Percentiles rank a stretch among this genome's conserved stretches.
Evolutionary conservation across 73 alveolate species (phyloP).

Genomic region (Symbiodinium natans): DNA sequence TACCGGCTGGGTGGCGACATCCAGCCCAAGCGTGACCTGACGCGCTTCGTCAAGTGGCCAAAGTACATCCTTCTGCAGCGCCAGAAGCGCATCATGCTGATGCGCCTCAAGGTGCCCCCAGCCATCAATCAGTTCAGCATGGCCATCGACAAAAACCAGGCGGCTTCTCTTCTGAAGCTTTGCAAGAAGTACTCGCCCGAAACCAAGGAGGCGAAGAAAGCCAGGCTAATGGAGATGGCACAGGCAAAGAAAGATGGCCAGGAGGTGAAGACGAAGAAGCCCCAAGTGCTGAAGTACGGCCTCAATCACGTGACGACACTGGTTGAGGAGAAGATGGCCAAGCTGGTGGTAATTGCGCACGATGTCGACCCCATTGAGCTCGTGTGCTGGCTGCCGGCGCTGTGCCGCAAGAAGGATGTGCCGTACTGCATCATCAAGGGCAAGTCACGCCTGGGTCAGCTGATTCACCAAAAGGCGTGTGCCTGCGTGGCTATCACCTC

Average conservation of each 20-base stretch:
- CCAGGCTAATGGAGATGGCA: constrained; percentile 98
- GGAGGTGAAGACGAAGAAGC: constrained; percentile 98
- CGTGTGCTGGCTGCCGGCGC: constrained; percentile 96
- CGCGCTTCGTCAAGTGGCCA: constrained; percentile 99
- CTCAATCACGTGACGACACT: constrained; percentile 99
- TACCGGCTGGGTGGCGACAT: constrained; percentile 99
- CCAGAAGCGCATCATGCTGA: constrained; percentile 99
- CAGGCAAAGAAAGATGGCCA: constrained; percentile 96
- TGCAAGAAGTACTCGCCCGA: constrained; percentile 98
- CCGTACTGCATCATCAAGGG: constrained; percentile 95
- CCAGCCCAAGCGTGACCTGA: constrained; percentile 98
- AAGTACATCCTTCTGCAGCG: constrained; percentile 99
- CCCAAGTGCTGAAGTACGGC: constrained; percentile 98
- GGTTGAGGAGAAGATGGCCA: constrained; percentile 99
- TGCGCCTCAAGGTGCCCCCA: constrained; percentile 99
- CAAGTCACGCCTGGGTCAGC: constrained; percentile 99
- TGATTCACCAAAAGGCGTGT: constrained; percentile 99
- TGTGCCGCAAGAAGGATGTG: constrained; percentile 91
- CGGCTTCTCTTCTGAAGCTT: constrained; percentile 96
- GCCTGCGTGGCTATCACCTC: constrained; percentile 99
- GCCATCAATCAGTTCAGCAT: constrained; percentile 98
- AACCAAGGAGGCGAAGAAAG: constrained; percentile 98
- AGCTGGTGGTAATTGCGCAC: constrained; percentile 99
- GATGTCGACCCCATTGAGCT: constrained; percentile 99
- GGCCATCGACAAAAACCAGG: constrained; percentile 95